Evolutionary conservation across 75 land plant genomes (phyloP).

Genomic region (Cunninghamia lanceolata): DNA sequence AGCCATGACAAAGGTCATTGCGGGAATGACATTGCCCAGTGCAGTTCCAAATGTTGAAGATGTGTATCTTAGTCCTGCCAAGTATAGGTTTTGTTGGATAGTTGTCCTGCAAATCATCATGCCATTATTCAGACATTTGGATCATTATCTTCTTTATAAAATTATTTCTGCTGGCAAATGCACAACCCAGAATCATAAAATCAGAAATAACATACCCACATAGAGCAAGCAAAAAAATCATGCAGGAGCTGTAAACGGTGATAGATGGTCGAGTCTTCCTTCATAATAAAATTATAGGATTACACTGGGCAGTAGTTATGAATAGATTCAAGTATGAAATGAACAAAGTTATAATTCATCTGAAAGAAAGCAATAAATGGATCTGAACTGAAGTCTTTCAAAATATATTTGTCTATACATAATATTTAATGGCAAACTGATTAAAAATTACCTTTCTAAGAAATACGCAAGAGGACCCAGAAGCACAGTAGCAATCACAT

Average conservation of each 20-base stretch:
- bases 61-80: background rate
- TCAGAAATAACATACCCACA: constrained; percentile 2
- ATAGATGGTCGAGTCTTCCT: background rate
- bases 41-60: background rate
- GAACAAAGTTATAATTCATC: background rate
- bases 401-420: background rate
- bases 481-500: background rate
- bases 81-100: background rate
- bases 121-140: background rate
- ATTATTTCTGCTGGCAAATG: background rate
- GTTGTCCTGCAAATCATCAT: background rate
- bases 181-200: background rate
- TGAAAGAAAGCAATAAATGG: background rate
- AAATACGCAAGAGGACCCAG: constrained; percentile 7
- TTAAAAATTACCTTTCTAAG: background rate
- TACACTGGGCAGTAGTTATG: background rate
- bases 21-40: background rate
- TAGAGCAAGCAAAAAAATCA: constrained; percentile 6
- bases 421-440: background rate
- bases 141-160: background rate
- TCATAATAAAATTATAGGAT: background rate
- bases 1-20: constrained; percentile 1
- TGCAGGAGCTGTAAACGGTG: background rate
- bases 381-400: background rate
- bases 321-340: background rate